Evolutionary conservation across 495 filamentous ascomycete species (phyloP).

Genomic region (Jackrogersella minutella): DNA sequence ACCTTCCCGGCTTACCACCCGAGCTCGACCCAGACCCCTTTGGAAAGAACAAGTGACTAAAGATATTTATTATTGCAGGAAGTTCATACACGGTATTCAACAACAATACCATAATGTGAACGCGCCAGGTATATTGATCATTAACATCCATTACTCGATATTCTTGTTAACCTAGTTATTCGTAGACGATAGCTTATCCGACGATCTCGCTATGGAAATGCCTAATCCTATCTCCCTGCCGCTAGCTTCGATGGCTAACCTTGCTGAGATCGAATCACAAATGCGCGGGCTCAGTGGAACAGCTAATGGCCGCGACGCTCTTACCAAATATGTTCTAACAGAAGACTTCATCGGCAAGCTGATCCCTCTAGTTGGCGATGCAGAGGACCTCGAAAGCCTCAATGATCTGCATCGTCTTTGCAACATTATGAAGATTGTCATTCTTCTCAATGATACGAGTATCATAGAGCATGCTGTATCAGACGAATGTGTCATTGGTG

Average conservation of each 20-base stretch:
- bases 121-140: slow-evolving; percentile 37
- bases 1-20: slow-evolving; percentile 11
- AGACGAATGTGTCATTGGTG: slow-evolving; percentile 86
- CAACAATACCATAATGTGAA: slow-evolving; percentile 54
- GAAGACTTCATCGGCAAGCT: slow-evolving; percentile 90
- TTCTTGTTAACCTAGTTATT: slow-evolving; percentile 13
- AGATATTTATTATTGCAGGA: slow-evolving; percentile 70
- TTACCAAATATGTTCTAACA: slow-evolving; percentile 83
- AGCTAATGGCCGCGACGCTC: slow-evolving; percentile 80
- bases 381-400: slow-evolving; percentile 90
- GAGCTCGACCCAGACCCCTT: neutral
- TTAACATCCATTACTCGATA: neutral
- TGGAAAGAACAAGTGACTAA: slow-evolving; percentile 23
- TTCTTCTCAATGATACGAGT: slow-evolving; percentile 89
- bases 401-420: slow-evolving; percentile 87
- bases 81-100: slow-evolving; percentile 88
- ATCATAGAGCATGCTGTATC: slow-evolving; percentile 95
- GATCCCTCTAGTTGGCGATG: slow-evolving; percentile 80
- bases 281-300: slow-evolving; percentile 80
- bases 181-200: slow-evolving; percentile 87
- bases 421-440: slow-evolving; percentile 97
- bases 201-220: slow-evolving; percentile 76
- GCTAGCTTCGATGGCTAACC: slow-evolving; percentile 75
- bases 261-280: slow-evolving; percentile 81
- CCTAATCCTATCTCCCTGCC: slow-evolving; percentile 76